Conservation (phyloP, 2,329 filamentous ascomycete species). For the Huntiella decipiens region DNA sequence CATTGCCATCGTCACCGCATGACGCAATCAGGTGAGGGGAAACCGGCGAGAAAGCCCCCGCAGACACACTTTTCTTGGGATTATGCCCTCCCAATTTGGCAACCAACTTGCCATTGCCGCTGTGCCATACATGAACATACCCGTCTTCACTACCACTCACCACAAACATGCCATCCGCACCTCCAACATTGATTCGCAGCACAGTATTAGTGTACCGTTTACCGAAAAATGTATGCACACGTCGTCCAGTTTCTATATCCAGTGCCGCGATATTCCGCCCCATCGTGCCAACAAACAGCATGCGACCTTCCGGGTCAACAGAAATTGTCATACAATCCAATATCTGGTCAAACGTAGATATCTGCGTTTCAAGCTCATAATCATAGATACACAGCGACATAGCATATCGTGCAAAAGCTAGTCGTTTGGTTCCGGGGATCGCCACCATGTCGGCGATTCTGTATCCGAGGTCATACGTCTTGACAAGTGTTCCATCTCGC, state of each 20-base stretch:
- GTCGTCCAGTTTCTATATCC: conserved; percentile 51
- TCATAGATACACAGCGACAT: conserved; percentile 67
- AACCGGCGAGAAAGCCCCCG: conserved; percentile 72
- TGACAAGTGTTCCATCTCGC: conserved; percentile 33
- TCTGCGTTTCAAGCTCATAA: conserved; percentile 21
- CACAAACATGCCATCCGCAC: conserved; percentile 80
- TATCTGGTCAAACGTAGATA: no score
- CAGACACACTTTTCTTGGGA: conserved; percentile 51
- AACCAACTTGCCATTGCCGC: conserved; percentile 56
- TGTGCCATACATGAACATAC: conserved; percentile 77
- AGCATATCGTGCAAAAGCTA: conserved; percentile 59
- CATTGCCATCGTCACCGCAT: conserved; percentile 68
- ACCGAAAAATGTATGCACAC: conserved; percentile 57
- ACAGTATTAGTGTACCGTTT: conserved; percentile 58
- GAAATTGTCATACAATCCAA: conserved; percentile 35
- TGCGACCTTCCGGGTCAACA: conserved; percentile 63
- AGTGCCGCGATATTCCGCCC: conserved; percentile 52
- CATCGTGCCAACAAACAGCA: conserved; percentile 37
- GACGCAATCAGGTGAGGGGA: conserved; percentile 76
- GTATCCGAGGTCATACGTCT: conserved; percentile 48
- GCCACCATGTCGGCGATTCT: conserved; percentile 74
- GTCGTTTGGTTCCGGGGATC: conserved; percentile 57
- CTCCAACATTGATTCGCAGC: conserved; percentile 70
- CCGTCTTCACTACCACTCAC: conserved; percentile 74
- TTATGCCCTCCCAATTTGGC: conserved; percentile 57